These are phyloP conservation scores for Geotrichum cucujoidarum DNA, from an alignment of 1,139 yeast genomes.

Conservation along the genomic window DNA sequence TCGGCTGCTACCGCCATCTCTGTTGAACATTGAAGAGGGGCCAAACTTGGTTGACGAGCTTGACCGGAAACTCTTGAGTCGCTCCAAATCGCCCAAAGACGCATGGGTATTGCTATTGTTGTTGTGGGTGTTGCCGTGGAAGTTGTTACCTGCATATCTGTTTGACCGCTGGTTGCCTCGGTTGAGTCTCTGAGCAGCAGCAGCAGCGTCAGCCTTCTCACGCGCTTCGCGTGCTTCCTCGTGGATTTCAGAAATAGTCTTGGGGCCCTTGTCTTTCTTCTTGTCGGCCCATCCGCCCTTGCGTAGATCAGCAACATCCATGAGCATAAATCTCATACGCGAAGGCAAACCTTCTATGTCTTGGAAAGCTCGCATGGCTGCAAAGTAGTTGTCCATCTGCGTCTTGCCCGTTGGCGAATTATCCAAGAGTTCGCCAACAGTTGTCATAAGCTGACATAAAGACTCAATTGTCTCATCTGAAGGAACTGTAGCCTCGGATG, in stretches of 20 bases:
- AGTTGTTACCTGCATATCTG: not conserved
- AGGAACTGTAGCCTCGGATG: slow-evolving; percentile 46
- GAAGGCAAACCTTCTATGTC: slow-evolving; percentile 59
- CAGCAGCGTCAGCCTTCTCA: slow-evolving; percentile 15
- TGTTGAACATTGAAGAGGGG: slow-evolving; percentile 32
- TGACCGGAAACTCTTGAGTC: slow-evolving; percentile 7
- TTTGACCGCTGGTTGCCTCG: not conserved
- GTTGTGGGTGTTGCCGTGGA: slow-evolving; percentile 4
- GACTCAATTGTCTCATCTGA: slow-evolving; percentile 91
- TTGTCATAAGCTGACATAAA: slow-evolving; percentile 74
- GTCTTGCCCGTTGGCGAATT: slow-evolving; percentile 47
- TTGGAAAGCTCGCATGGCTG: slow-evolving; percentile 53
- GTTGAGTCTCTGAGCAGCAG: not conserved
- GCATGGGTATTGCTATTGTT: slow-evolving; percentile 10
- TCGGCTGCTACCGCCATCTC: slow-evolving; percentile 26
- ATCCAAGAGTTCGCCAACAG: slow-evolving; percentile 82
- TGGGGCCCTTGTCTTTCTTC: slow-evolving; percentile 67
- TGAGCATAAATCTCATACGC: slow-evolving; percentile 79
- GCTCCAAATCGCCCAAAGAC: slow-evolving; percentile 8
- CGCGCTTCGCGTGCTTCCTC: slow-evolving; percentile 47
- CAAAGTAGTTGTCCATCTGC: slow-evolving; percentile 46
- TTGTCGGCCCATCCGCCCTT: slow-evolving; percentile 53
- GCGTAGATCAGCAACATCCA: slow-evolving; percentile 85
- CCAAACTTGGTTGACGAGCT: slow-evolving; percentile 29
- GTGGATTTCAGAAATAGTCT: slow-evolving; percentile 87